Evolutionary conservation across 2,329 filamentous ascomycete genomes (phyloP), one percentile per base, ranked within the genome.

Genomic region (Botrytis elliptica): DNA sequence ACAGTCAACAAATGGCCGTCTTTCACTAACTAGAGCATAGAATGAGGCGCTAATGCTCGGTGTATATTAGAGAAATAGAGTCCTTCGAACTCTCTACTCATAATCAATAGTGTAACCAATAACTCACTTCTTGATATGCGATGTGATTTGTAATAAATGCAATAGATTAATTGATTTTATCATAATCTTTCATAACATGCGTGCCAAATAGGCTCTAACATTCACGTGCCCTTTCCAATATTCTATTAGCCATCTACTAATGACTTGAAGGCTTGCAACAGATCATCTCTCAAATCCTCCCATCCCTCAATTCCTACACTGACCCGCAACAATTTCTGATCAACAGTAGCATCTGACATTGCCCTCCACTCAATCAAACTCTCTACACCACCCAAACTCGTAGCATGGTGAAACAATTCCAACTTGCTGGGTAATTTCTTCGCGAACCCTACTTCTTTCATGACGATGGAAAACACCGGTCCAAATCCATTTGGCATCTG

Each of bases 401-500:
- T 99, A 9, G 96, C 96, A 83, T 99, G 96, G 79, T 97, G 93
- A 85, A 98, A 98, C 63, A 97, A 87, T 3, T 86, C 81, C 81
- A 98, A 83, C 82, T 93, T 92, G 79, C 91, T 92, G 5, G 96
- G 96, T 76, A 99, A 83, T 44, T 85, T 82, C 77, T 86, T 88
- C 5, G 96, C 95, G 70, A 88, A 80, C 1, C 85, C 84, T 75
- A 88, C 85, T 4, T 87, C 84, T 79, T 88, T 88, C 84, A 93
- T 87, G 74, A 87, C 86, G 38, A 98, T 86, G 5, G 91, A 88
- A 80, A 98, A 98, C 10, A 98, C 95, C 2, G 96, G 92, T 0
- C 95, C 94, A 81, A 90, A 98, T 0, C 96, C 96, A 77, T 89
- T 88, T 0, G 95, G 94, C 96, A 99, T 98, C 85, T 98, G 96